phyloP scores from a whole-genome alignment of 495 filamentous ascomycete genomes.

The Glonium stellatum region DNA sequence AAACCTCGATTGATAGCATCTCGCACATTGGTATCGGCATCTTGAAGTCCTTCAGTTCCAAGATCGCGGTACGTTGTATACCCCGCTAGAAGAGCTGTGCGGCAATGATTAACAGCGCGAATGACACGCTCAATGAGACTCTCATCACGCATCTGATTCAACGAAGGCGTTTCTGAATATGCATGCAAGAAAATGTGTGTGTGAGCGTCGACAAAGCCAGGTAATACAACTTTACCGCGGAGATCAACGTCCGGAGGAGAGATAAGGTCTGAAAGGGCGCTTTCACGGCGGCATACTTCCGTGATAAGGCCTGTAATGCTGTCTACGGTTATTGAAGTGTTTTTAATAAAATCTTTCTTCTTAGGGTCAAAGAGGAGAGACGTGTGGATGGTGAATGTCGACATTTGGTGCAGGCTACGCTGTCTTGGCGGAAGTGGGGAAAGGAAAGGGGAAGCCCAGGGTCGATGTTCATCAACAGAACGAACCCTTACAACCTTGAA shows the following conservation, averaged over 20 bases:
- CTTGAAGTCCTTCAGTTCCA: conserved; percentile 43
- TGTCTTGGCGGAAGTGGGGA: too few species aligned
- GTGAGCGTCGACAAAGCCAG: conserved; percentile 48
- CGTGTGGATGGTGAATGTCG: conserved; percentile 40
- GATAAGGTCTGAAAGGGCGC: not conserved
- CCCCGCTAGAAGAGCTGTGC: conserved; percentile 45
- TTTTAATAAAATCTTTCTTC: conserved; percentile 39
- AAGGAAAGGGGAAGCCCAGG: too few species aligned
- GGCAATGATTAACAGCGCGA: conserved; percentile 46
- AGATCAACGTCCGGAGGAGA: conserved; percentile 40
- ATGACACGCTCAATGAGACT: conserved; percentile 44
- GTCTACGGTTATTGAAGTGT: conserved; percentile 38
- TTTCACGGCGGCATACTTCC: conserved; percentile 31
- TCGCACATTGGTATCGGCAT: conserved; percentile 41
- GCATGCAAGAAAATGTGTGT: conserved; percentile 49
- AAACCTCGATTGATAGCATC: conserved; percentile 44
- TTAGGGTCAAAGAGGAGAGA: conserved; percentile 43
- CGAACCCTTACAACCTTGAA: too few species aligned
- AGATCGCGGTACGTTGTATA: conserved; percentile 51
- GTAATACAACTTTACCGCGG: conserved; percentile 42
- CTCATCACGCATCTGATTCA: conserved; percentile 47
- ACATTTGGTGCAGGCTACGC: not conserved
- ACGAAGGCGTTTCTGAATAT: conserved; percentile 38
- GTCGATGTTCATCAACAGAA: too few species aligned
- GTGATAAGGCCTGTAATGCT: conserved; percentile 39